phyloP scores from a whole-genome alignment of 1,284 basidiomycete species.

The Malassezia globosa region DNA sequence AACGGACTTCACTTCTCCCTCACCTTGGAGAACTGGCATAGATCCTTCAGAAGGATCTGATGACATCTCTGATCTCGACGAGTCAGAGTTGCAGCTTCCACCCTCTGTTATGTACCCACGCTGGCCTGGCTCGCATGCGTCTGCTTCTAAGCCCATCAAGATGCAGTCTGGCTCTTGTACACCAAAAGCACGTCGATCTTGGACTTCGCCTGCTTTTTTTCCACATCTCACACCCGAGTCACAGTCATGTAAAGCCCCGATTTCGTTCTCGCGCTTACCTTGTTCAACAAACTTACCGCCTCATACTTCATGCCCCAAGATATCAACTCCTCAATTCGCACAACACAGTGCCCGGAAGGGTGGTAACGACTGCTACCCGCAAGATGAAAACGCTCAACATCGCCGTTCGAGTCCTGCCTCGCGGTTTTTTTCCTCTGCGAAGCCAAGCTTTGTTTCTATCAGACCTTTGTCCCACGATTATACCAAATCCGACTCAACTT shows the following conservation, averaged over 20 bases:
- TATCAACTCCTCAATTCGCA: no score
- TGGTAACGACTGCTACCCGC: no score
- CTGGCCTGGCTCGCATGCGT: neutral
- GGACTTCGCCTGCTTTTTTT: neutral
- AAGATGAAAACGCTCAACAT: no score
- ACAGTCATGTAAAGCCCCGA: neutral
- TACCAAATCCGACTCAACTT: no score
- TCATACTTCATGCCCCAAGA: no score
- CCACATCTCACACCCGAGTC: neutral
- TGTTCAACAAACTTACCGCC: constrained; percentile 13
- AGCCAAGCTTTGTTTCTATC: no score
- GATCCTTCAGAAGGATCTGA: constrained; percentile 1
- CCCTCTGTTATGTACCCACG: neutral
- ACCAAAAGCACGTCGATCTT: neutral
- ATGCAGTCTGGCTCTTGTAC: neutral
- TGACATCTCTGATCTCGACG: constrained; percentile 4
- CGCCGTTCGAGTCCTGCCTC: no score
- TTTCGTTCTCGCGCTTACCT: constrained; percentile 14
- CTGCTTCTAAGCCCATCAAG: neutral
- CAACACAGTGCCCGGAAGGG: no score
- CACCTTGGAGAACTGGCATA: constrained; percentile 12
- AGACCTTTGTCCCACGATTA: no score
- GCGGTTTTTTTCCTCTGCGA: no score
- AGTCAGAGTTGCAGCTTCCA: constrained; percentile 9
- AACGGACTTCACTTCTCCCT: constrained; percentile 7